Evolutionary conservation across 2,329 filamentous ascomycete species (phyloP).

Genomic region (Nothophoma quercina): DNA sequence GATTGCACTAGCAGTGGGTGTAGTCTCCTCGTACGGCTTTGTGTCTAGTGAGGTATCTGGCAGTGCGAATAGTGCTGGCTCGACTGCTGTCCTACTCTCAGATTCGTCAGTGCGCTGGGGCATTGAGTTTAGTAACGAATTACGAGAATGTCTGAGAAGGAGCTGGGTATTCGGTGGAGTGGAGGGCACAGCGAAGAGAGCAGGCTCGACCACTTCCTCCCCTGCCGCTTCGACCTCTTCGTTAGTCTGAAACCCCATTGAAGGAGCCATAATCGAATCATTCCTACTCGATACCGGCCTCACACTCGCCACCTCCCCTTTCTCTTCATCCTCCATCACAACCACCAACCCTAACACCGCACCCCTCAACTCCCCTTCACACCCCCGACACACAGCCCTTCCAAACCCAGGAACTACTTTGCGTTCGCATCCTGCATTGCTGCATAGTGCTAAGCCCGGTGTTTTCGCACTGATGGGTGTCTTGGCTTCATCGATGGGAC

Average conservation of each 20-base stretch:
- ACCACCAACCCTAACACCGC: neutral
- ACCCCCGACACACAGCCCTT: neutral
- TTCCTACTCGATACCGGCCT: neutral
- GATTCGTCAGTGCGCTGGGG: neutral
- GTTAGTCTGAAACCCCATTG: neutral
- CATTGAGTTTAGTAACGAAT: too few species aligned
- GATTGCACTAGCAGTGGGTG: neutral
- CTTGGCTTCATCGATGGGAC: neutral
- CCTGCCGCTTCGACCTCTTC: neutral
- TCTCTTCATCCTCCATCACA: neutral
- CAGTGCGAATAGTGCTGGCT: neutral
- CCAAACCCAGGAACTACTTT: conserved; percentile 1
- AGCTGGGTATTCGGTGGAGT: neutral
- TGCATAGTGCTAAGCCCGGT: neutral
- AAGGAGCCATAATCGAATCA: neutral
- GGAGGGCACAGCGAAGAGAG: neutral
- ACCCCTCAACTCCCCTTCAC: neutral
- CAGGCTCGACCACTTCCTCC: neutral
- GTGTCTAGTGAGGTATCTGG: neutral
- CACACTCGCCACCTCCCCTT: too few species aligned
- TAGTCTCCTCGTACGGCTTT: neutral
- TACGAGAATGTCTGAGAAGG: neutral
- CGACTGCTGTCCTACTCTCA: neutral
- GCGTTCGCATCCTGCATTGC: neutral
- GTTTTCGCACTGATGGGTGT: conserved; percentile 4